A percentile compares a stretch with the other conserved stretches of the same genome.
Conservation (phyloP, 108 stramenopile genomes). For the Fragilariopsis cylindrus region DNA sequence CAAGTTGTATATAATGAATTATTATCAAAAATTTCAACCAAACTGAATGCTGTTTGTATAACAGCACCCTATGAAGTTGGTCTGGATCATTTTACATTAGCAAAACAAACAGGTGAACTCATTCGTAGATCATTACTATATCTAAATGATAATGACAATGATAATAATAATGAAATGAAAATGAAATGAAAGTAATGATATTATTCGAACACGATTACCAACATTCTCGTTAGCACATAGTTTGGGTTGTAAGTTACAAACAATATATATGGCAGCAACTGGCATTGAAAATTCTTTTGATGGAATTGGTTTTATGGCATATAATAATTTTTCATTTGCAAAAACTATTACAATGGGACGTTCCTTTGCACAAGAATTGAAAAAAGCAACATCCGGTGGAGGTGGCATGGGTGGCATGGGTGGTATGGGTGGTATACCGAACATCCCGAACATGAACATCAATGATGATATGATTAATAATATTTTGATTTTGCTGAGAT, state of each 20-base stretch:
- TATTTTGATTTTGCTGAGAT: conserved; percentile 71
- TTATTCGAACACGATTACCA: conserved; percentile 36
- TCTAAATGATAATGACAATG: conserved; percentile 52
- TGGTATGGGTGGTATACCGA: background rate
- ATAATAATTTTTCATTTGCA: conserved; percentile 80
- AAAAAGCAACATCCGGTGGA: conserved; percentile 13
- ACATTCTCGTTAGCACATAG: conserved; percentile 67
- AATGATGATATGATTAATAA: conserved; percentile 43
- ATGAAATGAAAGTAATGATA: conserved; percentile 29
- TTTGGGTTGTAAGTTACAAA: conserved; percentile 70
- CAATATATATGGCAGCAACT: conserved; percentile 75
- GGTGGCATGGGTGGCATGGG: conserved; percentile 15
- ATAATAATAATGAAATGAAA: conserved; percentile 17
- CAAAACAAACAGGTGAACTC: conserved; percentile 57
- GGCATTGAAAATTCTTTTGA: conserved; percentile 48
- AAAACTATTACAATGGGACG: conserved; percentile 66
- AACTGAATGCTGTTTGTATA: conserved; percentile 68
- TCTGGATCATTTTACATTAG: conserved; percentile 76
- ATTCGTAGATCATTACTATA: conserved; percentile 57
- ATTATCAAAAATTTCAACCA: conserved; percentile 43
- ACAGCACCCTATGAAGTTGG: conserved; percentile 75
- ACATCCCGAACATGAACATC: conserved; percentile 3
- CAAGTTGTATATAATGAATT: conserved; percentile 81
- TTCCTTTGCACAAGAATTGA: conserved; percentile 65
- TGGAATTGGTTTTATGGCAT: conserved; percentile 74